Percentiles rank a stretch among this genome's conserved stretches.
Evolutionary conservation across 139 green algal species (phyloP).

Genomic region (Yamagishiella unicocca): DNA sequence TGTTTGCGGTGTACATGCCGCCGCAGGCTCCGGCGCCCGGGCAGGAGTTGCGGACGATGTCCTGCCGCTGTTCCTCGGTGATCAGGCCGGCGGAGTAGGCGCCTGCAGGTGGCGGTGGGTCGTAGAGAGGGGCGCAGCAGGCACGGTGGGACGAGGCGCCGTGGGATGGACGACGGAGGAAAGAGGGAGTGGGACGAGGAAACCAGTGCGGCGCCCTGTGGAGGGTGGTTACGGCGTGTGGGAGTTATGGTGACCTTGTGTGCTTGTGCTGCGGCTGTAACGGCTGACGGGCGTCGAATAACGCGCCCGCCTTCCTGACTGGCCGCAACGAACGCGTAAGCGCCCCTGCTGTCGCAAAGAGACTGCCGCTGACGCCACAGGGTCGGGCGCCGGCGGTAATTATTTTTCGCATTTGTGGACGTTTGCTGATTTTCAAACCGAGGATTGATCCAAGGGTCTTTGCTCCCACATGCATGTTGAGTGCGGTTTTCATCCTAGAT

Average conservation of each 20-base stretch:
- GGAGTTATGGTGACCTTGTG: no score
- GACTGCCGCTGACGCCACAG: slow-evolving; percentile 22
- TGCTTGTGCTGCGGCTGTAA: slow-evolving; percentile 44
- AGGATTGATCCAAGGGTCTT: background rate
- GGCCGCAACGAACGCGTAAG: background rate
- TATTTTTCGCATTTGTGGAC: slow-evolving; percentile 39
- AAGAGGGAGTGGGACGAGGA: no score
- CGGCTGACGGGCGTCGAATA: background rate
- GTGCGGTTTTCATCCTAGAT: no score
- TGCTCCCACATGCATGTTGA: no score
- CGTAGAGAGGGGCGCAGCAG: background rate
- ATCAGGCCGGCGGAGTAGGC: slow-evolving; percentile 88
- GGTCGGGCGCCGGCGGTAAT: slow-evolving; percentile 8
- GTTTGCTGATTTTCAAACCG: no score
- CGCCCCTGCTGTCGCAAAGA: slow-evolving; percentile 18
- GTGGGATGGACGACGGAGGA: background rate
- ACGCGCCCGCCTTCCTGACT: slow-evolving; percentile 39
- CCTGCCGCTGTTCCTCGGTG: slow-evolving; percentile 85
- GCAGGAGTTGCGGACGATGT: slow-evolving; percentile 94
- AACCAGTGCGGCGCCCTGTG: no score
- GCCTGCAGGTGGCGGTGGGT: slow-evolving; percentile 53
- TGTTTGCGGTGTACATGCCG: slow-evolving; percentile 99
- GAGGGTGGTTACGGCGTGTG: no score
- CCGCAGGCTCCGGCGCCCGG: slow-evolving; percentile 90
- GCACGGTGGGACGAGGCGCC: background rate